Percentiles rank a stretch among this genome's conserved stretches.
Evolutionary conservation across 139 green algal genomes (phyloP).

Genomic region (Edaphochlamys debaryana): DNA sequence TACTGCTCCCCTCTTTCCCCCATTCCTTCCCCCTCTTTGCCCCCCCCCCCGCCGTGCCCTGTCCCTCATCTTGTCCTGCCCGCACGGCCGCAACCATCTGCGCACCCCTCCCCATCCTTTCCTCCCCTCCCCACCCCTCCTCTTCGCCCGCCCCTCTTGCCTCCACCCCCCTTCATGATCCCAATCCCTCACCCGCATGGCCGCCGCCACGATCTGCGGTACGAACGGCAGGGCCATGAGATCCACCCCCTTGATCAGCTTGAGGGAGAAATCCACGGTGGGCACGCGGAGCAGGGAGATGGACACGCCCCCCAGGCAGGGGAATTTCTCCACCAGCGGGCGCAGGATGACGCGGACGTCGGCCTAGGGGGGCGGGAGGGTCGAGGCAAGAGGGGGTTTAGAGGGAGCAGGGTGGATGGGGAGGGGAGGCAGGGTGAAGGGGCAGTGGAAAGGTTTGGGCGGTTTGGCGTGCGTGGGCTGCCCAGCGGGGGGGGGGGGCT

Average conservation of each 20-base stretch:
- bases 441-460: no score
- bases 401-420: background rate
- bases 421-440: background rate
- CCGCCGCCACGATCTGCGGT: constrained; percentile 47
- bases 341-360: constrained; percentile 68
- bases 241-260: constrained; percentile 68
- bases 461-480: no score
- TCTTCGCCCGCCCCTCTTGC: background rate
- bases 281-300: constrained; percentile 72
- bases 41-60: background rate
- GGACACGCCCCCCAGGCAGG: constrained; percentile 76
- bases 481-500: no score
- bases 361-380: constrained; percentile 24
- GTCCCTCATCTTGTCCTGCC: no score
- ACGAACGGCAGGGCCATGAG: constrained; percentile 78
- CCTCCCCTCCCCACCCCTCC: background rate
- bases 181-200: constrained; percentile 51
- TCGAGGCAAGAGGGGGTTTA: background rate
- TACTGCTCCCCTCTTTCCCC: no score
- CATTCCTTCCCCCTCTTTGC: no score
- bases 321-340: constrained; percentile 80
- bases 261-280: constrained; percentile 70
- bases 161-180: no score
- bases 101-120: no score
- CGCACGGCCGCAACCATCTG: no score